Conservation (phyloP, 2,329 filamentous ascomycete species). For the Madurella mycetomatis region DNA sequence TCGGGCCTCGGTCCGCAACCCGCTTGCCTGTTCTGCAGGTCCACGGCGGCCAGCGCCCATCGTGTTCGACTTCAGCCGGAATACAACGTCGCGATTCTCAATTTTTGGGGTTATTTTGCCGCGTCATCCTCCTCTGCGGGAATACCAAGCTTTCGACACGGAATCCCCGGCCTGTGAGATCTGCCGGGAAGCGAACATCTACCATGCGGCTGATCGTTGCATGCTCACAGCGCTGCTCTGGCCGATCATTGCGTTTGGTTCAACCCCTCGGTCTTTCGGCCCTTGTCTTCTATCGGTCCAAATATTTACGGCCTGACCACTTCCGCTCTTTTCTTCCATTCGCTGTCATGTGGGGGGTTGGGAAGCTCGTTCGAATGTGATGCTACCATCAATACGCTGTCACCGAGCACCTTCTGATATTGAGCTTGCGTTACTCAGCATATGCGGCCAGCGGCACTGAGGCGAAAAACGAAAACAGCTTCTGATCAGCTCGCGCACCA, state of each 20-base stretch:
- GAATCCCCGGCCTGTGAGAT: constrained; percentile 16
- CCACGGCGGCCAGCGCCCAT: constrained; percentile 17
- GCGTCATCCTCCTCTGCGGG: constrained; percentile 20
- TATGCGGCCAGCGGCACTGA: not conserved
- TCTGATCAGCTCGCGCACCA: not conserved
- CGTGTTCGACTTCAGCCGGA: constrained; percentile 24
- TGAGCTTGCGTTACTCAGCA: constrained; percentile 18
- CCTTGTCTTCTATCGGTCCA: not conserved
- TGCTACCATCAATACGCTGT: constrained; percentile 6
- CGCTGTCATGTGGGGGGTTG: not conserved
- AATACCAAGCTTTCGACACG: constrained; percentile 18
- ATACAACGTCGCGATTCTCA: constrained; percentile 19
- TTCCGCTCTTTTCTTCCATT: not conserved
- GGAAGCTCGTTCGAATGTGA: constrained; percentile 5
- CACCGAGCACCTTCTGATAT: constrained; percentile 12
- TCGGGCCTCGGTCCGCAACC: constrained; percentile 13
- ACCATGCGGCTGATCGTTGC: constrained; percentile 21
- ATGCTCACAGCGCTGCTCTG: not conserved
- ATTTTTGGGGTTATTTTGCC: constrained; percentile 25
- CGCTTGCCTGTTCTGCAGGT: constrained; percentile 16
- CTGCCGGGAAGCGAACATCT: constrained; percentile 25
- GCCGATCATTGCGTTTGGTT: not conserved
- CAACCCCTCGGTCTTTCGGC: not conserved
- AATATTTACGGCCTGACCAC: not conserved
- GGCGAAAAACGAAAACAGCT: not conserved